Base-by-base conservation (phyloP, 345 rosid genomes). In the Anacardium occidentale region DNA sequence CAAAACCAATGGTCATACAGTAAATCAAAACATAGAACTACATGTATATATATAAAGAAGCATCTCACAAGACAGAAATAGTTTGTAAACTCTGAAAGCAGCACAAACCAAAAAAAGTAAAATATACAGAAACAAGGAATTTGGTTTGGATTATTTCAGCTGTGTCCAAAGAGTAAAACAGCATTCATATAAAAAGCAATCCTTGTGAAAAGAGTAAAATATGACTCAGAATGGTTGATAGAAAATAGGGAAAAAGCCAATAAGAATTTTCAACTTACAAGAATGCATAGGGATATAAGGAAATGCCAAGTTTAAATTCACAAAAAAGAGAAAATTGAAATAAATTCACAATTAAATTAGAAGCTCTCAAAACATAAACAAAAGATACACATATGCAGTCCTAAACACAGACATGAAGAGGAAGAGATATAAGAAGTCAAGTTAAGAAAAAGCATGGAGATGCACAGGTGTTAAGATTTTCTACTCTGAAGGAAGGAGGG, bases 1-100 rank as follows among this genome's bases (percentile, higher is more conserved):
- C 72, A 68, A 69, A 63, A 54, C 56, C 17, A 48, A 56, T 10
- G 21, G 77, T 70, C 73, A 83, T 20, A 66, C 34, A 66, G 52
- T 50, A 52, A 45, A 32, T 13, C 0, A 20, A 50, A 70, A 25
- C 55, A 55, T 29, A 56, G 26, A 70, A 63, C 50, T n/a, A 5
- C 17, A 56, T 51, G 1, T 32, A 10, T 8, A 56, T 21, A 11
- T 22, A 56, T 58, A 59, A 61, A 52, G 13, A 54, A 54, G 48
- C 25, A 65, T 40, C 25, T 25, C 22, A 7, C 71, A 77, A 67
- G 50, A 10, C 57, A 57, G 21, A 26, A 64, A 22, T 40, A 54
- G 37, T 66, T 25, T 40, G 59, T 42, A 51, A 71, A 63, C 50
- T 68, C 57, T 42, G 18, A 24, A 67, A 24, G 34, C 40, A 67